Evolutionary conservation across 441 rosid species (phyloP), one percentile per base, ranked within the genome.

Genomic region (Populus trichocarpa): DNA sequence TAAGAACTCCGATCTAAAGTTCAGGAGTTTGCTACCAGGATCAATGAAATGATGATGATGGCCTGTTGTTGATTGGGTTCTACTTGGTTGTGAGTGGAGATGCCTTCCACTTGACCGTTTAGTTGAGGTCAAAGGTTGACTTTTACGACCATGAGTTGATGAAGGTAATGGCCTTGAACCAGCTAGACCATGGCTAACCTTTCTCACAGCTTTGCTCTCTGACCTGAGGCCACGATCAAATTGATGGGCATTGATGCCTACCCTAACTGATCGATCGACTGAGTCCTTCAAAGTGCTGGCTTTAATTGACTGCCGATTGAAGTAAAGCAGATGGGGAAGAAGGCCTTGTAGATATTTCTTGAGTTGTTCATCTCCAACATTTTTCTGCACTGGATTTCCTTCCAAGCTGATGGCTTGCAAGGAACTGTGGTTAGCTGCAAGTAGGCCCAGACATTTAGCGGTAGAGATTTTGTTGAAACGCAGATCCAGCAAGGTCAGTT

Each of bases 381-480:
- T 96, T 82, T 92, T 92, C 87, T 94, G 98, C 10, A 97, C 98
- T 22, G 98, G 97, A 84, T 94, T 96, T 76, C 98, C 98, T 83
- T 96, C 98, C 89, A 96, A 82, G 90, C 97, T 91, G 80, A 94
- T 90, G 71, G 97, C 97, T 80, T 94, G 99, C 82, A 96, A 82
- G 57, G 99, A 94, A 78, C 80, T 92, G 90, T 92, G 92, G 85
- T 94, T 94, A 23, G 99, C 96, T 12, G 99, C 98, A 8, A 96
- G 97, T 84, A 91, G 97, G 70, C 97, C 98, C 3, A 96, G 89
- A 77, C 90, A 87, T 86, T 94, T 96, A 69, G 97, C 85, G 7
- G 96, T 91, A 6, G 97, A 89, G 75, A 96, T 87, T 86, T 94
- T 96, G 36, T 33, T 33, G 36, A 33, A 33, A 33, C 36, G 36